Evolutionary conservation across 257 asterid species (phyloP), one percentile per base, ranked within the genome.

Genomic region (Plantago elongata): DNA sequence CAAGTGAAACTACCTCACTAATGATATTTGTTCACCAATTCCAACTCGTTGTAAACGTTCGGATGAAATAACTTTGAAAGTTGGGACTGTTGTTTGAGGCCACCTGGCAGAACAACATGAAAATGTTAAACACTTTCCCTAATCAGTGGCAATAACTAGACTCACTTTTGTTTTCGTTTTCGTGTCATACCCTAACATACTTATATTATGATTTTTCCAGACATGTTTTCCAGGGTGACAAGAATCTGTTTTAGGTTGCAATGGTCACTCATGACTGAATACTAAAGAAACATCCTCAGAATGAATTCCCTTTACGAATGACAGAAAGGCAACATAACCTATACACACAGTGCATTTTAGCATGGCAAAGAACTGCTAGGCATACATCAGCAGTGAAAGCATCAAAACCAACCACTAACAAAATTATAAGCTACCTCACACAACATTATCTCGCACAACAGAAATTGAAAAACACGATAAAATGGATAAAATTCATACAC

Each of bases 11-110:
- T 72, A 92, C 99, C 99, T 92, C 74, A 86, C 84, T 82, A 84
- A 47, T 46, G 94, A 82, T 76, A 89, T 81, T 45, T 89, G 93
- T 80, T 92, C 99, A 42, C 95, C 94, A 9, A 47, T 69, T 77
- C 92, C 70, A 66, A 86, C 64, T 71, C 73, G 78, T 59, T 86
- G 79, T 68, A 87, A 60, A 44, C 96, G 70, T 9, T 72, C 64
- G 8, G 96, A 86, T 16, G 85, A 64, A 30, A 73, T 54, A 29
- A 92, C 66, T 79, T 64, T 78, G 79, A 92, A 92, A 59, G 82
- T 74, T 66, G 99, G 99, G 70, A 92, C 14, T 4, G 73, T 29
- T 45, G 73, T 73, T 71, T 89, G 96, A 50, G 99, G 99, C 99
- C 97, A 92, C 99, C 99, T 92, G 73, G 68, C 44, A 37, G 69